phyloP scores from a whole-genome alignment of 768 basidiomycete species.

The Lentinula sp. region DNA sequence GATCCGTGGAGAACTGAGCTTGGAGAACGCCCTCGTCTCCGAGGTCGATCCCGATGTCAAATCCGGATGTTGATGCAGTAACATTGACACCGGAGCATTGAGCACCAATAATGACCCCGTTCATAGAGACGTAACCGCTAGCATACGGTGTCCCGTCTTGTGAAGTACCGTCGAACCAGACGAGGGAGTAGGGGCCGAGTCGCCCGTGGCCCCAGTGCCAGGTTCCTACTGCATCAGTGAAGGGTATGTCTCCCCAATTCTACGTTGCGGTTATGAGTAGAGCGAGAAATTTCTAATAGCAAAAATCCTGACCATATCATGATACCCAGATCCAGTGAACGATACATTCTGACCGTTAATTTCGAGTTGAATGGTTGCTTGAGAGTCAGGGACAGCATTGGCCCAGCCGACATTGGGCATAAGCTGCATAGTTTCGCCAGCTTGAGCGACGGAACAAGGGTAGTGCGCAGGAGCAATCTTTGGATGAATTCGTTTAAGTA shows the following conservation, averaged over 20 bases:
- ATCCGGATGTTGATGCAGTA: not conserved
- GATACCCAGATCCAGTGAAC: constrained; percentile 11
- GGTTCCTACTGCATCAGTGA: constrained; percentile 5
- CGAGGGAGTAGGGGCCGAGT: constrained; percentile 14
- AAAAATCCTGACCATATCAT: constrained; percentile 8
- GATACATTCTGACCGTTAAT: constrained; percentile 2
- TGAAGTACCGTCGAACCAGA: constrained; percentile 13
- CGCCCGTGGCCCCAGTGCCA: constrained; percentile 17
- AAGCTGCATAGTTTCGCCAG: constrained; percentile 7
- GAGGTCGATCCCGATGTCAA: not conserved
- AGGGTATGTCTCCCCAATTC: constrained; percentile 14
- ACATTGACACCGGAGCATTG: constrained; percentile 17
- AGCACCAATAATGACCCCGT: constrained; percentile 9
- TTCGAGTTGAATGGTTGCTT: constrained; percentile 8
- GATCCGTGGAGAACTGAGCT: not conserved
- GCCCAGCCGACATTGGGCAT: constrained; percentile 13
- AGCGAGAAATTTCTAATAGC: not conserved
- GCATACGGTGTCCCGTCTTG: constrained; percentile 4
- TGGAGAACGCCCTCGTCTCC: not conserved
- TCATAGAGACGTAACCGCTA: constrained; percentile 10
- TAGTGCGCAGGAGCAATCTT: constrained; percentile 11
- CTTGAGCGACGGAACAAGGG: constrained; percentile 7
- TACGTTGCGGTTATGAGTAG: not conserved
- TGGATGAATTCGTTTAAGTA: not conserved
- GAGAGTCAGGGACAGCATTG: constrained; percentile 14